A percentile compares a stretch with the other conserved stretches of the same genome.
phyloP scores from a whole-genome alignment of 108 stramenopile genomes.

The Cylindrotheca fusiformis region DNA sequence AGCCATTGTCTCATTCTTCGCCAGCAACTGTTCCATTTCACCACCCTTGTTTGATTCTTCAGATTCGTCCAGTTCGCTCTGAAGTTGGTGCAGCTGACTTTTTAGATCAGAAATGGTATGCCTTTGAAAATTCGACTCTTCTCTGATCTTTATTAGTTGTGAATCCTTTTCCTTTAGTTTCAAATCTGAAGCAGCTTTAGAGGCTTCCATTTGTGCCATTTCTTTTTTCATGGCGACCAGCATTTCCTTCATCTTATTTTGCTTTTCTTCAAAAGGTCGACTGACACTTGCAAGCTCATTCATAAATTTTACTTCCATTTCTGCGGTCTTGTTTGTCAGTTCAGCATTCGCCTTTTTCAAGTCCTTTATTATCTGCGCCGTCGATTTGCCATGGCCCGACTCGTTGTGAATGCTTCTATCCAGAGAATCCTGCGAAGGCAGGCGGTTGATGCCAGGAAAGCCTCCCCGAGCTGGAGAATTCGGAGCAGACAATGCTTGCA shows the following conservation, averaged over 20 bases:
- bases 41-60: conserved; percentile 45
- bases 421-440: conserved; percentile 52
- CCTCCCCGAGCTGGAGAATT: conserved; percentile 25
- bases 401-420: conserved; percentile 59
- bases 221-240: conserved; percentile 19
- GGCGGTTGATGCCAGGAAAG: conserved; percentile 22
- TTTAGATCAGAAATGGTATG: conserved; percentile 67
- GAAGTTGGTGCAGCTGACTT: conserved; percentile 68
- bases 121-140: conserved; percentile 57
- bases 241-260: conserved; percentile 16
- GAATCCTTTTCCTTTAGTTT: conserved; percentile 54
- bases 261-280: conserved; percentile 9
- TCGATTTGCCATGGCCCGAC: conserved; percentile 44
- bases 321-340: conserved; percentile 37
- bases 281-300: conserved; percentile 37
- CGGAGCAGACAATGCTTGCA: conserved; percentile 19
- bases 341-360: conserved; percentile 42
- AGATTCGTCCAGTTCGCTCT: conserved; percentile 61
- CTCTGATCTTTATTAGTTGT: conserved; percentile 47
- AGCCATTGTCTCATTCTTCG: conserved; percentile 33
- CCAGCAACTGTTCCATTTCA: conserved; percentile 34
- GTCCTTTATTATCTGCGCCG: conserved; percentile 45
- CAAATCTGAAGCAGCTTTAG: conserved; percentile 31
- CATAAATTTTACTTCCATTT: conserved; percentile 47
- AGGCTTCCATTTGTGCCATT: conserved; percentile 24